A percentile compares a stretch with the other conserved stretches of the same genome.
These are phyloP conservation scores for Canavalia ensiformis DNA, from an alignment of 306 rosid species.

Conservation along the genomic window DNA sequence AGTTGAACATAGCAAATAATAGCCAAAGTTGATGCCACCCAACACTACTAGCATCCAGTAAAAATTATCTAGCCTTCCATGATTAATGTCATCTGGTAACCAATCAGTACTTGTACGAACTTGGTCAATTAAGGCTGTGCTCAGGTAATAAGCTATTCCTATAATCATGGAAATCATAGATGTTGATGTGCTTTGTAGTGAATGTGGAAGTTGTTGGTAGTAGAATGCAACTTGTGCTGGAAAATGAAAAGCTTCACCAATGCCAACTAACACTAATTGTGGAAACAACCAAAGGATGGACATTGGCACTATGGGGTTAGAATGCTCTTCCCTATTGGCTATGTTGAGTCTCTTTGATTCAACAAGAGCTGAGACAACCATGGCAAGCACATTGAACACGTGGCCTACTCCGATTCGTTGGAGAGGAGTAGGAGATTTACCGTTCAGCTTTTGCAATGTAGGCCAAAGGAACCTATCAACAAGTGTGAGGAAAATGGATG, in stretches of 20 bases:
- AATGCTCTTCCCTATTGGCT: conserved; percentile 18
- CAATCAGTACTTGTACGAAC: conserved; percentile 61
- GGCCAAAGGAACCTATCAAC: conserved; percentile 64
- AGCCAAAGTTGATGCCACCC: conserved; percentile 65
- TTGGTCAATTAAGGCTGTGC: conserved; percentile 56
- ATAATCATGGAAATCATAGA: conserved; percentile 63
- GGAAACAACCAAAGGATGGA: conserved; percentile 67
- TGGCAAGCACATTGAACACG: conserved; percentile 47
- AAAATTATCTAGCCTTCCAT: conserved; percentile 61
- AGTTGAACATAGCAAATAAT: conserved; percentile 54
- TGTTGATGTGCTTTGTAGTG: conserved; percentile 64
- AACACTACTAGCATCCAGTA: conserved; percentile 65
- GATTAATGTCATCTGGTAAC: conserved; percentile 67
- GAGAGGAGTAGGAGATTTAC: conserved; percentile 49
- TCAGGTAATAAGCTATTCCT: conserved; percentile 59
- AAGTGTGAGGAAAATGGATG: conserved; percentile 53
- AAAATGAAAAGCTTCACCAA: conserved; percentile 78
- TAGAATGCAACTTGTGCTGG: conserved; percentile 74
- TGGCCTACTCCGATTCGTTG: conserved; percentile 69
- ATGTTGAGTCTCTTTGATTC: conserved; percentile 69
- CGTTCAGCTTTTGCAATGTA: conserved; percentile 50
- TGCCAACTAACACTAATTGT: conserved; percentile 62
- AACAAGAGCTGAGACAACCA: conserved; percentile 65
- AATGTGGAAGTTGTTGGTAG: conserved; percentile 69
- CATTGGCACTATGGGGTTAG: conserved; percentile 40